phyloP scores from a whole-genome alignment of 345 rosid genomes.

The Iberis pinnata region DNA sequence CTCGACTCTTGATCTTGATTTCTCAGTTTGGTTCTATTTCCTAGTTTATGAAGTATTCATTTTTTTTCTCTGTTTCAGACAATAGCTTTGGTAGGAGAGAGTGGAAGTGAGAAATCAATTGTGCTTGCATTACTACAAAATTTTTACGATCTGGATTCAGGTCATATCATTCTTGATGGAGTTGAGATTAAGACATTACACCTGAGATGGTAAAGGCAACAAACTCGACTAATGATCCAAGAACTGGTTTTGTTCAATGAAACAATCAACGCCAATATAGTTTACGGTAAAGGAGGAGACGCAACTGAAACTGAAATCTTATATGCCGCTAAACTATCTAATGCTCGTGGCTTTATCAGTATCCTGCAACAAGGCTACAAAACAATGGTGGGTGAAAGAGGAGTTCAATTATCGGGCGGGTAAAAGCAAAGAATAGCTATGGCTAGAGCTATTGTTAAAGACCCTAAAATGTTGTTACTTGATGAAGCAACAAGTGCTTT shows the following conservation, averaged over 20 bases:
- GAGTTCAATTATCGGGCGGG: conserved; percentile 64
- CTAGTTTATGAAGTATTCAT: neutral
- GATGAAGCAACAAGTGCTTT: conserved; percentile 78
- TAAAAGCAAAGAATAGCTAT: conserved; percentile 78
- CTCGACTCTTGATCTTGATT: neutral
- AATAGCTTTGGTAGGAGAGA: conserved; percentile 81
- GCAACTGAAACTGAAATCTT: conserved; percentile 60
- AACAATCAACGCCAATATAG: conserved; percentile 68
- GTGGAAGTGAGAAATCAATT: conserved; percentile 80
- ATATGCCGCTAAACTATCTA: conserved; percentile 63
- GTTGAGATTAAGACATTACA: conserved; percentile 51
- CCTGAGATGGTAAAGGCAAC: conserved; percentile 70
- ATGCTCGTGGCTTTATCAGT: conserved; percentile 77
- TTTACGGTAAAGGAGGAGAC: conserved; percentile 67
- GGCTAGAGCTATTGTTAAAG: conserved; percentile 62
- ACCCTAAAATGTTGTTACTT: conserved; percentile 51
- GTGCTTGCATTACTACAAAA: conserved; percentile 63
- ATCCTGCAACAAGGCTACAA: conserved; percentile 73
- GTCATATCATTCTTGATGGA: conserved; percentile 63
- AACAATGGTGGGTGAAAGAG: conserved; percentile 68
- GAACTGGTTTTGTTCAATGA: conserved; percentile 67
- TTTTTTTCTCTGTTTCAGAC: conserved; percentile 37
- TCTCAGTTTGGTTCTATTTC: neutral
- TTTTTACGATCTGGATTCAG: conserved; percentile 74
- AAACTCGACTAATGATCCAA: conserved; percentile 74